Evolutionary conservation across 306 rosid species (phyloP).

Genomic region (Carpinus fangiana): DNA sequence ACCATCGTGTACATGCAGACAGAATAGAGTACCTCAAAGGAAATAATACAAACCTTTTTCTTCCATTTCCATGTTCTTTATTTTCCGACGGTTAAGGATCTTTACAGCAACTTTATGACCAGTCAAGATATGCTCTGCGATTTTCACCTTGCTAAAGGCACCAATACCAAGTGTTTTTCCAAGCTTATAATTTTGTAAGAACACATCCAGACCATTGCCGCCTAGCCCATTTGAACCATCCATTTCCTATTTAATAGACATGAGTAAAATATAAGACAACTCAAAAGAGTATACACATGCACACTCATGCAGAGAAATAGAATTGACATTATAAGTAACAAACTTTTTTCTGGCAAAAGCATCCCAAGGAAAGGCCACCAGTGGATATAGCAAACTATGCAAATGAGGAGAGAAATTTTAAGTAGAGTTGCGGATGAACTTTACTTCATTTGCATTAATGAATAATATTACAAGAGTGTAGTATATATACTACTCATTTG

Average conservation of each 20-base stretch:
- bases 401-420: too few relatives aligned
- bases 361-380: not conserved
- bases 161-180: conserved; percentile 98
- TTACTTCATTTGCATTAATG: too few relatives aligned
- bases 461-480: too few relatives aligned
- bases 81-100: conserved; percentile 83
- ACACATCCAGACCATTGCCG: conserved; percentile 53
- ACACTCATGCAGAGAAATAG: conserved; percentile 7
- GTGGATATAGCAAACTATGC: not conserved
- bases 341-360: not conserved
- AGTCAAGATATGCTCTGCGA: conserved; percentile 83
- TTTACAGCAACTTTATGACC: conserved; percentile 94
- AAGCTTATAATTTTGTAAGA: conserved; percentile 72
- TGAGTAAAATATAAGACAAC: conserved; percentile 13
- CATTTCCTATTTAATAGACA: conserved; percentile 47
- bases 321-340: conserved; percentile 22
- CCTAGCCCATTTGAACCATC: conserved; percentile 48
- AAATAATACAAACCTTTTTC: conserved; percentile 67
- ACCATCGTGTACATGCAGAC: not conserved
- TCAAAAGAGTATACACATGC: conserved; percentile 9
- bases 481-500: too few relatives aligned
- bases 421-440: too few relatives aligned
- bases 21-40: not conserved
- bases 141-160: conserved; percentile 85
- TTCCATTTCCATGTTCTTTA: conserved; percentile 86